Percentiles rank a stretch among this genome's conserved stretches.
Conservation (phyloP, 495 filamentous ascomycete genomes). For the Hyaloscypha bicolor region DNA sequence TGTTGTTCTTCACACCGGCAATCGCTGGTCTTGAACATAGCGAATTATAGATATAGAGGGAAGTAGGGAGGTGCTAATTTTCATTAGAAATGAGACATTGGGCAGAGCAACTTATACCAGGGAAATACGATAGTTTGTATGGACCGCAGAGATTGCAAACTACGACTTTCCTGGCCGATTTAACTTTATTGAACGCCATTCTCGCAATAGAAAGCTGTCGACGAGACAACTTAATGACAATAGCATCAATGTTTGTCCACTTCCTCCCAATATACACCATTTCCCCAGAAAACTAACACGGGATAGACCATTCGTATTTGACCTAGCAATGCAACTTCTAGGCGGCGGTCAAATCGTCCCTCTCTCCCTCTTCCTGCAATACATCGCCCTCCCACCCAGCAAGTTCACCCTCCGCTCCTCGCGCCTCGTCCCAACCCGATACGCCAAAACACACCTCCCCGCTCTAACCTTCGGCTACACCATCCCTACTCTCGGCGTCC, state of each 20-base stretch:
- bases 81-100: too few relatives aligned
- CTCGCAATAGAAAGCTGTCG: slow-evolving; percentile 19
- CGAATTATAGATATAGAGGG: background rate
- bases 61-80: too few relatives aligned
- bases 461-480: slow-evolving; percentile 35
- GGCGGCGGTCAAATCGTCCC: slow-evolving; percentile 41
- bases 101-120: background rate
- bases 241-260: slow-evolving; percentile 6
- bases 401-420: slow-evolving; percentile 33
- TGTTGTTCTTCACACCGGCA: background rate
- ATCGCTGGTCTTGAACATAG: background rate
- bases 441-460: slow-evolving; percentile 39
- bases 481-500: slow-evolving; percentile 37
- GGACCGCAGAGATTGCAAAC: slow-evolving; percentile 1
- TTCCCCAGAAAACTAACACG: background rate
- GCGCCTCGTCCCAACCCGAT: slow-evolving; percentile 32
- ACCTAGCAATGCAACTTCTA: slow-evolving; percentile 36
- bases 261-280: background rate
- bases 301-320: slow-evolving; percentile 34
- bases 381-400: slow-evolving; percentile 28
- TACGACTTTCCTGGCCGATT: slow-evolving; percentile 18
- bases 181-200: slow-evolving; percentile 15
- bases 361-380: slow-evolving; percentile 40
- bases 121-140: background rate
- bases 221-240: slow-evolving; percentile 14